Base-by-base conservation (phyloP, 1,284 basidiomycete genomes). In the Rhodotorula sp. region DNA sequence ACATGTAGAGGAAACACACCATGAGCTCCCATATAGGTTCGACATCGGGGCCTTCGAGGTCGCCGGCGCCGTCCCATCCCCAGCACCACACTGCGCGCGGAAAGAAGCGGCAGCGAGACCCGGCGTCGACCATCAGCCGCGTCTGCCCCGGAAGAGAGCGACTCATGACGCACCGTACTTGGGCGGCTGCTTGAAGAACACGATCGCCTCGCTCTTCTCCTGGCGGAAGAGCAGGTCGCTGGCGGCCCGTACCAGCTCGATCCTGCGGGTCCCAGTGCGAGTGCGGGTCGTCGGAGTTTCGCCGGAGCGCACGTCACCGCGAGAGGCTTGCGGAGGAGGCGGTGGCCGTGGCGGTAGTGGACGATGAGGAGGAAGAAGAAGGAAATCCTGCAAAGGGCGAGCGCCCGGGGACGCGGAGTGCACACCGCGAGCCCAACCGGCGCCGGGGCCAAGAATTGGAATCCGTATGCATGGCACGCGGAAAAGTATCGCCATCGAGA, bases 11-110 rank as follows among this genome's bases (percentile, higher is more conserved):
- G 39, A 8, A 41, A 54, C 68, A 13, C 29, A 70, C 68, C 88
- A 91, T 90, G 44, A 82, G 79, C 81, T 97, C 94, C 94, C 94
- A 97, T 73, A 97, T 90, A 13, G 94, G 94, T 79, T 97, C 94
- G 8, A 97, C 92, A 79, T 94, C 94, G 75, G 78, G 80, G 27
- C 80, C 80, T 56, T 96, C 94, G 36, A 97, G 85, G 80, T 97
- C 94, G 58, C 94, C 94, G 5, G 94, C 94, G 50, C 94, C 94
- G 80, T 97, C 94, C 94, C 94, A 97, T 34, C 94, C 94, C 94
- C 94, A 97, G 81, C 94, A 97, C 94, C 94, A 97, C 15, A 96
- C 94, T 94, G 80, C 32, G 64, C 9, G 25, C 25, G n/a, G 22
- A 21, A 25, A 15, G 19, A 21, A 50, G 25, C n/a, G 39, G 21